These are phyloP conservation scores for Hibiscus tridactylites DNA, from an alignment of 345 rosid species.

Conservation along the genomic window DNA sequence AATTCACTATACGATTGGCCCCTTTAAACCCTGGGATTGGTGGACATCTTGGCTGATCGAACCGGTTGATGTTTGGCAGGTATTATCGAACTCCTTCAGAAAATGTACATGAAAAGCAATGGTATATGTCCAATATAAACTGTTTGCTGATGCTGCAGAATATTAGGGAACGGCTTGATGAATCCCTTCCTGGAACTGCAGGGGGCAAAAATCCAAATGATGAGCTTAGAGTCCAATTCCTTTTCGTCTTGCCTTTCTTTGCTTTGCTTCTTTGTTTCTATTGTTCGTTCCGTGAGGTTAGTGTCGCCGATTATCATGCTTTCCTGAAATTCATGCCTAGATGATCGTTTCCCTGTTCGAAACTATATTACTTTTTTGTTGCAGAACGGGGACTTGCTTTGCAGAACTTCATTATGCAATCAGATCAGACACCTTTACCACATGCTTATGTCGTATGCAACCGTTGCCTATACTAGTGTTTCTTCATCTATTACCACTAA, in stretches of 20 bases:
- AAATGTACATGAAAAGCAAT: background rate
- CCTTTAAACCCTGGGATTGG: background rate
- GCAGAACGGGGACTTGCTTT: constrained; percentile 50
- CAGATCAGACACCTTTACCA: constrained; percentile 54
- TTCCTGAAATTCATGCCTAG: background rate
- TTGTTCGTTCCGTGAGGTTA: constrained; percentile 35
- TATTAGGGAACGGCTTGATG: background rate
- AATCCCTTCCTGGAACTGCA: background rate
- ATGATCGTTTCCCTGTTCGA: background rate
- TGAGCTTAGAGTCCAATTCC: background rate
- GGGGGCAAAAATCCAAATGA: background rate
- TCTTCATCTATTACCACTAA: background rate
- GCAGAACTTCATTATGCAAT: constrained; percentile 52
- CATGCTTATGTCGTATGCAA: constrained; percentile 38
- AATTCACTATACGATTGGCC: constrained; percentile 59
- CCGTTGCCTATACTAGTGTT: background rate
- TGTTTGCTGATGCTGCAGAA: background rate
- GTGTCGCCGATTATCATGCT: too few relatives aligned
- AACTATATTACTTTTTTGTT: constrained; percentile 7
- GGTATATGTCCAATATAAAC: constrained; percentile 1
- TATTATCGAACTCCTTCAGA: constrained; percentile 10
- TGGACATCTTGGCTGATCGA: background rate
- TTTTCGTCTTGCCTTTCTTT: background rate
- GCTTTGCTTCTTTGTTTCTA: background rate
- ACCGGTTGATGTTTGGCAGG: constrained; percentile 97